Conservation (phyloP, 2,329 filamentous ascomycete species). For the Colletotrichum spaethianum region DNA sequence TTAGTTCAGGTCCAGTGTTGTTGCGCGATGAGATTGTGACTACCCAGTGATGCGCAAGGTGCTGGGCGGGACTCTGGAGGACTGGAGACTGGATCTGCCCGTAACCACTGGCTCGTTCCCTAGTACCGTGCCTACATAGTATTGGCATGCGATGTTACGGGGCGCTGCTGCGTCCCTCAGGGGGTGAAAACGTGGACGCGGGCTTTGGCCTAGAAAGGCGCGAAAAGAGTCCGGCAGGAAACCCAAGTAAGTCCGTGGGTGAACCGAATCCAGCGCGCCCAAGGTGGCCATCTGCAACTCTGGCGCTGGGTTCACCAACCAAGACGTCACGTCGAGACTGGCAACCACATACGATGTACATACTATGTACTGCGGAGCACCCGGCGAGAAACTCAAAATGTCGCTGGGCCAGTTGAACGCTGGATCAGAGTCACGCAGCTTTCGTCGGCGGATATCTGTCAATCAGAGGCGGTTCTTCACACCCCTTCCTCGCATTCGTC, state of each 20-base stretch:
- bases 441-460: not conserved
- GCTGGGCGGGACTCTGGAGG: constrained; percentile 11
- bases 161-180: constrained; percentile 35
- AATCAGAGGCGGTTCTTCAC: constrained; percentile 24
- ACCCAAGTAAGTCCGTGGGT: constrained; percentile 28
- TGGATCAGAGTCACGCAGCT: not conserved
- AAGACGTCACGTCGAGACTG: constrained; percentile 6
- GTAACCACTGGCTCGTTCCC: not conserved
- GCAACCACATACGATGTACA: not conserved
- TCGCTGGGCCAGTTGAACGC: not conserved
- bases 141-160: constrained; percentile 29
- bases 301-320: not conserved
- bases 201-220: not conserved
- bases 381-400: not conserved
- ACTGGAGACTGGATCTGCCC: not conserved
- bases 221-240: constrained; percentile 8
- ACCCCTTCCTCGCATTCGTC: constrained; percentile 13
- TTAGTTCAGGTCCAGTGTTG: not conserved
- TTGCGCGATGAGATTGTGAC: not conserved
- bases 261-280: constrained; percentile 23
- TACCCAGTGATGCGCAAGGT: not conserved
- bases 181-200: constrained; percentile 13
- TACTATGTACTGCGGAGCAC: not conserved
- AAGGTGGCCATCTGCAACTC: constrained; percentile 32
- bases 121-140: not conserved